Evolutionary conservation across 1,139 yeast species (phyloP), one percentile per base, ranked within the genome.

Genomic region (Komagataea norvegica): DNA sequence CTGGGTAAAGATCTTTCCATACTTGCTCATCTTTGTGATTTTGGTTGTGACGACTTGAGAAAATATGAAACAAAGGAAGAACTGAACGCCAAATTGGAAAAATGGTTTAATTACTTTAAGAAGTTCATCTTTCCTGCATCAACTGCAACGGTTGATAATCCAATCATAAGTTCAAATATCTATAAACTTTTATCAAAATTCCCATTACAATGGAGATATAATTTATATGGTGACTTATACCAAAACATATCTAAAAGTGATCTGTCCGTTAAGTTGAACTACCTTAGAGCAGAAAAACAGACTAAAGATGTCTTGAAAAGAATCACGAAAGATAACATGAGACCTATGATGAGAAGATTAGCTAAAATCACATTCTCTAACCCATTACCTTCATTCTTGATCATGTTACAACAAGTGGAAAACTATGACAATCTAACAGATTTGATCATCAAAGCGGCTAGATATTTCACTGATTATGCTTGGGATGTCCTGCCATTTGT

Each of bases 361-460:
- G 84, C 95, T 0, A 80, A 81, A 44, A 68, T 85, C n/a, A 74
- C 89, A 21, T 80, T 77, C 44, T 67, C 85, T 1, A 88, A 88
- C 54, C 98, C 98, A 1, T 58, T 91, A 21, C 86, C 95, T 2
- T 77, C 93, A 23, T 74, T 83, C 25, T 60, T 70, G 28, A 73
- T 83, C 1, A 69, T 80, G 28, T 65, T 82, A 20, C 76, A 74
- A 40, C 89, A 81, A 52, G 79, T 91, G 44, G 98, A 93, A 58
- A 87, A 95, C 64, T 93, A 91, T 55, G 96, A 85, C 55, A 91
- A 88, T 55, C 73, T 88, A 47, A 86, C 80, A 38, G 79, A 76
- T 31, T 67, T 88, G 40, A 79, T 91, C 10, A 89, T 87, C 9
- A 84, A 82, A 39, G 78, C 95, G 3, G 89, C 96, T 0, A 67